phyloP scores from a whole-genome alignment of 805 yeast genomes.

The Candida cerambycidarum region DNA sequence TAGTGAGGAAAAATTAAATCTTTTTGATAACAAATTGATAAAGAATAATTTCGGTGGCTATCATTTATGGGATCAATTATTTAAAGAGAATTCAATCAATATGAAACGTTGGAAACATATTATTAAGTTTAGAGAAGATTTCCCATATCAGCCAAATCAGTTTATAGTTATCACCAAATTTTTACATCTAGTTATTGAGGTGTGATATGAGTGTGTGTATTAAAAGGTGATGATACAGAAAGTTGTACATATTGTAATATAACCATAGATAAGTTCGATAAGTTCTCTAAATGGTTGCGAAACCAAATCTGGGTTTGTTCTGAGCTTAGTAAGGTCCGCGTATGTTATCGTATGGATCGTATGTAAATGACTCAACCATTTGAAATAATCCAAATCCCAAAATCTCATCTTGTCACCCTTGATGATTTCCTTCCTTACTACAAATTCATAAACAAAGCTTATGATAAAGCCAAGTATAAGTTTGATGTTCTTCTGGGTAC shows the following conservation, averaged over 20 bases:
- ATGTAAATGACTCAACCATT: constrained; percentile 1
- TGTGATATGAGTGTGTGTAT: no score
- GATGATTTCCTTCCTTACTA: constrained; percentile 1
- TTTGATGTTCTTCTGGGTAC: constrained; percentile 42
- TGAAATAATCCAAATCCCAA: constrained; percentile 5
- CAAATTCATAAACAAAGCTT: constrained; percentile 48
- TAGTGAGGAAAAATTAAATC: constrained; percentile 3
- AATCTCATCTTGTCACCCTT: constrained; percentile 4
- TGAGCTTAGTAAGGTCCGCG: no score
- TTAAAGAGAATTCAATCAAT: constrained; percentile 33
- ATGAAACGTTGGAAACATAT: constrained; percentile 44
- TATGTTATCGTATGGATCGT: no score
- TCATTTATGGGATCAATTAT: constrained; percentile 41
- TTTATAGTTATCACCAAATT: constrained; percentile 37
- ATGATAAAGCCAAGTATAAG: constrained; percentile 46
- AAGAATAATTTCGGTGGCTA: constrained; percentile 32
- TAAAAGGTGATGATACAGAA: no score
- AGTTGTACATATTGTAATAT: no score
- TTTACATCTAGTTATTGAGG: constrained; percentile 22
- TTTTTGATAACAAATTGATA: constrained; percentile 4
- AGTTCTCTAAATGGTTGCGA: no score
- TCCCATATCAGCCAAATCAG: constrained; percentile 40
- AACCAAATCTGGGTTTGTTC: no score
- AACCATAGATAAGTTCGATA: no score
- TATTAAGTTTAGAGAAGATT: constrained; percentile 34